Evolutionary conservation across 176 grass and related monocot species (phyloP).

Genomic region (Musa beccarii): DNA sequence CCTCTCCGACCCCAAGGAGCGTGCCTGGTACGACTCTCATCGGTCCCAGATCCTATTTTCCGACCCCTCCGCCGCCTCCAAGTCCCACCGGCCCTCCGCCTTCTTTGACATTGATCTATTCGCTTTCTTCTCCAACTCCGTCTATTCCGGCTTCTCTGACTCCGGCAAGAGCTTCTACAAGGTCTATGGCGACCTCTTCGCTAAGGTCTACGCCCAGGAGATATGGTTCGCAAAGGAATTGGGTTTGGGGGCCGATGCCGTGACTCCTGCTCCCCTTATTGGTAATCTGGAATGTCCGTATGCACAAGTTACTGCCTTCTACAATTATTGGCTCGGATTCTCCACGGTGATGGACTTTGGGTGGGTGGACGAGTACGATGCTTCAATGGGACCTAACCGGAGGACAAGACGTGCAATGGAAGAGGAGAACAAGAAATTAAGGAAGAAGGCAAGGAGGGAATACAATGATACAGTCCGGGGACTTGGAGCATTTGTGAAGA

Average conservation of each 20-base stretch:
- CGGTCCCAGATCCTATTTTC: conserved; percentile 92
- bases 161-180: conserved; percentile 87
- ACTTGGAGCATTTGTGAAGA: conserved; percentile 72
- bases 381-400: conserved; percentile 41
- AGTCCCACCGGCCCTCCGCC: conserved; percentile 22
- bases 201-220: conserved; percentile 68
- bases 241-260: conserved; percentile 37
- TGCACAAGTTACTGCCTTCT: conserved; percentile 72
- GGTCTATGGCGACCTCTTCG: conserved; percentile 84
- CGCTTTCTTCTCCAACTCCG: conserved; percentile 58
- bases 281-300: conserved; percentile 80
- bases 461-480: conserved; percentile 77
- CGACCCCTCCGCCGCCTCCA: conserved; percentile 26
- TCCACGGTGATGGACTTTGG: conserved; percentile 76
- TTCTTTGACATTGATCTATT: conserved; percentile 68
- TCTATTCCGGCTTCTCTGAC: conserved; percentile 68
- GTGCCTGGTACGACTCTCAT: conserved; percentile 88
- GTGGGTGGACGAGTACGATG: conserved; percentile 79
- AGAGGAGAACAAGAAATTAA: conserved; percentile 87
- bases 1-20: conserved; percentile 81
- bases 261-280: conserved; percentile 50
- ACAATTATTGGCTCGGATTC: conserved; percentile 73
- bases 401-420: conserved; percentile 76
- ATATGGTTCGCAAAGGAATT: conserved; percentile 55
- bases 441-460: conserved; percentile 63